These are phyloP conservation scores for Stagonosporopsis tanaceti DNA, from an alignment of 2,329 filamentous ascomycete genomes.

Conservation along the genomic window DNA sequence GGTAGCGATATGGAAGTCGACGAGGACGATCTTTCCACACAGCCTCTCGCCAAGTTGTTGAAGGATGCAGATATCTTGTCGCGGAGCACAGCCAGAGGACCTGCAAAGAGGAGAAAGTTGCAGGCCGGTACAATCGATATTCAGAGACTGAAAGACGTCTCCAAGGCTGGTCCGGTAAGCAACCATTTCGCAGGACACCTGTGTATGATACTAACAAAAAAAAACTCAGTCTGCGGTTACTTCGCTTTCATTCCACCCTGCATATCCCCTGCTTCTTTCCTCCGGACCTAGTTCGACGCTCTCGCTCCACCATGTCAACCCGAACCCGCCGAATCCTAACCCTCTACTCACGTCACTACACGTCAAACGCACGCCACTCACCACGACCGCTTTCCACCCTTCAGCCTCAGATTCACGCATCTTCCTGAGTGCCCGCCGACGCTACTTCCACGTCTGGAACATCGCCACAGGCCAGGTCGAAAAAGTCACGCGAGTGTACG, in stretches of 20 bases:
- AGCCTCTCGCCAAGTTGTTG: slow-evolving; percentile 81
- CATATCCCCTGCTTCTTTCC: slow-evolving; percentile 86
- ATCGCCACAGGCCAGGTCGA: slow-evolving; percentile 81
- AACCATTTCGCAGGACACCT: not conserved
- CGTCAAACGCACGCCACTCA: slow-evolving; percentile 82
- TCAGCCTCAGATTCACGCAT: slow-evolving; percentile 76
- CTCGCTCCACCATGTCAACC: slow-evolving; percentile 87
- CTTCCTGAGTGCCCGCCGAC: slow-evolving; percentile 85
- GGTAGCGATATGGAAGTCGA: slow-evolving; percentile 64
- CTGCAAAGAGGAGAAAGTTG: slow-evolving; percentile 72
- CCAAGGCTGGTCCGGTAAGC: slow-evolving; percentile 73
- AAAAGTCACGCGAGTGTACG: slow-evolving; percentile 78
- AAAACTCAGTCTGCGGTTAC: slow-evolving; percentile 72
- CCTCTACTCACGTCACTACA: slow-evolving; percentile 91
- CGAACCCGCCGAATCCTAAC: slow-evolving; percentile 78
- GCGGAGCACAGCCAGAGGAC: slow-evolving; percentile 55
- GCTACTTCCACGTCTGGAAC: slow-evolving; percentile 96
- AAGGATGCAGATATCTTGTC: slow-evolving; percentile 76
- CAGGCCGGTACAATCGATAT: slow-evolving; percentile 90
- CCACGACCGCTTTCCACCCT: slow-evolving; percentile 80
- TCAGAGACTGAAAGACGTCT: slow-evolving; percentile 85
- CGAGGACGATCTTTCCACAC: slow-evolving; percentile 64
- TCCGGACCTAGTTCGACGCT: slow-evolving; percentile 86
- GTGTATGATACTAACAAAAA: slow-evolving; percentile 20
- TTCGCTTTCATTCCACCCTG: slow-evolving; percentile 87